These are phyloP conservation scores for Elsinoe arachidis DNA, from an alignment of 2,329 filamentous ascomycete species.

Conservation along the genomic window DNA sequence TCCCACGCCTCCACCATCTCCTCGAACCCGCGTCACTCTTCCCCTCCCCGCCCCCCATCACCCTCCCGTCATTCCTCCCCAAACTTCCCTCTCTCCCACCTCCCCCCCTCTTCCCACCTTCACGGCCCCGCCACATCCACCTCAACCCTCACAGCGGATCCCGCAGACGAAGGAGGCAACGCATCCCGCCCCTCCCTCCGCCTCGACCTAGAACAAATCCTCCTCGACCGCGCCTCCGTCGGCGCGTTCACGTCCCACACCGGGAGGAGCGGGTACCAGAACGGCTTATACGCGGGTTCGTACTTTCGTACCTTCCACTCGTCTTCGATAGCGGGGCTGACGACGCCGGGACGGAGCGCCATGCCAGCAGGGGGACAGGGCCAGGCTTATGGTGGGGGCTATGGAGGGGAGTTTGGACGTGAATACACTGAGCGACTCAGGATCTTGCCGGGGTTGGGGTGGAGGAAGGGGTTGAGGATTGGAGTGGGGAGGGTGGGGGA, in stretches of 20 bases:
- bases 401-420: background rate
- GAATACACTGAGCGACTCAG: slow-evolving; percentile 3
- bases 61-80: no score
- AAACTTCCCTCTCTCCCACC: background rate
- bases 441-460: slow-evolving; percentile 14
- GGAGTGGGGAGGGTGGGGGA: background rate
- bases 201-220: slow-evolving; percentile 7
- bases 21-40: background rate
- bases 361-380: background rate
- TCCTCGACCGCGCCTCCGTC: slow-evolving; percentile 5
- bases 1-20: background rate
- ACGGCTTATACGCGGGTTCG: background rate
- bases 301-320: slow-evolving; percentile 5
- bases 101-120: background rate
- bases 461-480: slow-evolving; percentile 13
- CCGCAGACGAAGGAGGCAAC: background rate
- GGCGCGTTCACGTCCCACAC: slow-evolving; percentile 5
- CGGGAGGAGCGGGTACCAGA: background rate
- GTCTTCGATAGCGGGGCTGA: background rate
- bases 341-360: background rate
- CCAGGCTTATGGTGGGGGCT: background rate
- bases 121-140: background rate
- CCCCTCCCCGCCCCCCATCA: background rate
- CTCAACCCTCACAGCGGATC: background rate
- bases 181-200: slow-evolving; percentile 6